A percentile compares a stretch with the other conserved stretches of the same genome.
Conservation (phyloP, 495 filamentous ascomycete species). For the Sordaria brevicollis region DNA sequence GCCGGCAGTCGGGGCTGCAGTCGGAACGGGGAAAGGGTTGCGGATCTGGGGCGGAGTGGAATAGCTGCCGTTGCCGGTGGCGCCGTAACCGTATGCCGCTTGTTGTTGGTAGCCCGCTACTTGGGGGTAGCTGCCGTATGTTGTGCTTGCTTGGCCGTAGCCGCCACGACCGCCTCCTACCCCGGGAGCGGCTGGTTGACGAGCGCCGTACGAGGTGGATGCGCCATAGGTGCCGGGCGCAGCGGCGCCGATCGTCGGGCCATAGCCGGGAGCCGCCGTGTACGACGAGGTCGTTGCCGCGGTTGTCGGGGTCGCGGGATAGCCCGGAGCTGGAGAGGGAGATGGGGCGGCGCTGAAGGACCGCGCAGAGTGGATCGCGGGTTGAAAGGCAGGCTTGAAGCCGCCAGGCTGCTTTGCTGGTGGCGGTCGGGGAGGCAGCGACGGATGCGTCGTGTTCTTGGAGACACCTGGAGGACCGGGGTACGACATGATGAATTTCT, state of each 20-base stretch:
- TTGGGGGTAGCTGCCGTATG: conserved; percentile 38
- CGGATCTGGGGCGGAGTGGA: conserved; percentile 61
- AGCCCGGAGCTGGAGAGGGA: conserved; percentile 13
- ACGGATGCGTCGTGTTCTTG: conserved; percentile 42
- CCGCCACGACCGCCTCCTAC: conserved; percentile 19
- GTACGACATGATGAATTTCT: conserved; percentile 89
- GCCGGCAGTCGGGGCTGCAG: conserved; percentile 25
- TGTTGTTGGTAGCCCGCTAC: conserved; percentile 35
- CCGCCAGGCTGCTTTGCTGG: conserved; percentile 48
- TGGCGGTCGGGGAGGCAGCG: conserved; percentile 78
- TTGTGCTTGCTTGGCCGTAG: conserved; percentile 20
- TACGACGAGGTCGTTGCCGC: conserved; percentile 8
- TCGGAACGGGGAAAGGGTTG: conserved; percentile 74
- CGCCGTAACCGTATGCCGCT: conserved; percentile 16
- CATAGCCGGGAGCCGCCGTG: conserved; percentile 13
- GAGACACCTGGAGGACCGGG: conserved; percentile 83
- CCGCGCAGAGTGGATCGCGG: conserved; percentile 6
- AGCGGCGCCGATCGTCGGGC: conserved; percentile 12
- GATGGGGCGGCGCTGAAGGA: conserved; percentile 11
- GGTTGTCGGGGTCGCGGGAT: conserved; percentile 13
- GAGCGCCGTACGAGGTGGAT: conserved; percentile 23
- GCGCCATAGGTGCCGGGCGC: conserved; percentile 29
- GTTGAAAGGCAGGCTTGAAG: conserved; percentile 50
- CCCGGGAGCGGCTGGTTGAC: conserved; percentile 18
- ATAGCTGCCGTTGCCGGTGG: conserved; percentile 26